Percentiles rank a stretch among this genome's conserved stretches.
Conservation (phyloP, 2,329 filamentous ascomycete genomes). For the Stemphylium vesicarium region DNA sequence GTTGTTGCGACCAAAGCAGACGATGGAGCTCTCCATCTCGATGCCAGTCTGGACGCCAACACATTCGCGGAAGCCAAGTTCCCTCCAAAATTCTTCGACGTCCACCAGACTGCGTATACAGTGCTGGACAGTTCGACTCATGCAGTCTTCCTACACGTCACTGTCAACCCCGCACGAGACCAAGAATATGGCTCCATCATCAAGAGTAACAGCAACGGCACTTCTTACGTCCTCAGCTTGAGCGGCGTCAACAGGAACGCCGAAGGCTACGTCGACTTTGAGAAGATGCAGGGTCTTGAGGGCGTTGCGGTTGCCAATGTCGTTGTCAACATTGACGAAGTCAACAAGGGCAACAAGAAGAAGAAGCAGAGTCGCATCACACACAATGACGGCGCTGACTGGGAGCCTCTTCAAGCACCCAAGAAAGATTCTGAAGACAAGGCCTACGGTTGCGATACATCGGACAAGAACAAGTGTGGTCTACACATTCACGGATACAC, state of each 20-base stretch:
- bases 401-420: conserved; percentile 79
- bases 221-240: conserved; percentile 87
- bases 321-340: conserved; percentile 74
- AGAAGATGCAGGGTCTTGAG: conserved; percentile 91
- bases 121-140: conserved; percentile 95
- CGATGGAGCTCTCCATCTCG: conserved; percentile 73
- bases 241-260: conserved; percentile 81
- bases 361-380: conserved; percentile 89
- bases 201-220: conserved; percentile 98
- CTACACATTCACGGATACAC: conserved; percentile 96
- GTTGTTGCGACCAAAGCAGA: conserved; percentile 77
- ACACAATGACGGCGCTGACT: conserved; percentile 93
- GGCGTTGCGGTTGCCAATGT: conserved; percentile 88
- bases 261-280: conserved; percentile 86
- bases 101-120: conserved; percentile 83
- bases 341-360: conserved; percentile 71
- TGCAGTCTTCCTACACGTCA: conserved; percentile 92
- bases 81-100: conserved; percentile 81
- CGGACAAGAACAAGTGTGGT: conserved; percentile 70
- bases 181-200: conserved; percentile 84
- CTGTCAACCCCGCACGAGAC: conserved; percentile 69
- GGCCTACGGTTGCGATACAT: conserved; percentile 70
- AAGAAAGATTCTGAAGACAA: conserved; percentile 73
- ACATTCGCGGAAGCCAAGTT: conserved; percentile 85
- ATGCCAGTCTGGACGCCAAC: conserved; percentile 83